phyloP scores from a whole-genome alignment of 495 filamentous ascomycete genomes.

The Hyaloscypha variabilis region DNA sequence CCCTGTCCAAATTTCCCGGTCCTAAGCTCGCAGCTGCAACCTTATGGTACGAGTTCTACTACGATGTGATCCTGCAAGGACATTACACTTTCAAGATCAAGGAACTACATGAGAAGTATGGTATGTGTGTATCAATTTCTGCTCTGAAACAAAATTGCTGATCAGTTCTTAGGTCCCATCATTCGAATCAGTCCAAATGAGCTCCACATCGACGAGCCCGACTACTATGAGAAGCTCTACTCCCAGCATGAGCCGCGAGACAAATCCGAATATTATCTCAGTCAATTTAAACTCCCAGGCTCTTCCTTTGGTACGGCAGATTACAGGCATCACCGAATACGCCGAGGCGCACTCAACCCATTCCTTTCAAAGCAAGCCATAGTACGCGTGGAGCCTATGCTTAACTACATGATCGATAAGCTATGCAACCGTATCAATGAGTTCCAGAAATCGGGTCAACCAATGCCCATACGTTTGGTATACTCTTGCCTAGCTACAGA shows the following conservation, averaged over 20 bases:
- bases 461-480: constrained; percentile 2
- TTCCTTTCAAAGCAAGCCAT: constrained; percentile 37
- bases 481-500: constrained; percentile 25
- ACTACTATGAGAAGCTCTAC: constrained; percentile 54
- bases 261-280: background rate
- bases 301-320: constrained; percentile 45
- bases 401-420: constrained; percentile 12
- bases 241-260: background rate
- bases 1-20: constrained; percentile 48
- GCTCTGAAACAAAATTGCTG: constrained; percentile 12
- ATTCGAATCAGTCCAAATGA: constrained; percentile 60
- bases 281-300: background rate
- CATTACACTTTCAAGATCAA: constrained; percentile 32
- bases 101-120: constrained; percentile 34
- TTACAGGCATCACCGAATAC: constrained; percentile 43
- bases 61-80: constrained; percentile 18
- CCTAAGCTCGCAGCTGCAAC: constrained; percentile 46
- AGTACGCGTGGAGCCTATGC: constrained; percentile 7
- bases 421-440: constrained; percentile 13
- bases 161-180: constrained; percentile 42
- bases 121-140: constrained; percentile 22
- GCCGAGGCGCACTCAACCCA: constrained; percentile 38
- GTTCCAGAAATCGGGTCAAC: background rate
- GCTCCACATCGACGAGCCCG: constrained; percentile 54
- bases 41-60: constrained; percentile 40